Evolutionary conservation across 129 eudicot species (phyloP).

Genomic region (Lactuca sativa): DNA sequence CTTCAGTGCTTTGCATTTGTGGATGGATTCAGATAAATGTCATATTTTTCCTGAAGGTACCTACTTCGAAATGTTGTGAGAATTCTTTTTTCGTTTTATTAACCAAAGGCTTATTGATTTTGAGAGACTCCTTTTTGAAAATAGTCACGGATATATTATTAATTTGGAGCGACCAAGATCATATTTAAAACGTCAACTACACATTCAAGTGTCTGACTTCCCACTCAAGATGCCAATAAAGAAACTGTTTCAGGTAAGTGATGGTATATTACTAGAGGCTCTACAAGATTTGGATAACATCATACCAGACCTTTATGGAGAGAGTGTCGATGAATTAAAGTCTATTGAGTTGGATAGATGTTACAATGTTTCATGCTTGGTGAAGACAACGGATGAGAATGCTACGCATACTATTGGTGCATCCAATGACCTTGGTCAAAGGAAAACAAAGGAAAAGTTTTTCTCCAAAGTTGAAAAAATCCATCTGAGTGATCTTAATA

Average conservation of each 20-base stretch:
- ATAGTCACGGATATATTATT: too few relatives aligned
- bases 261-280: fast-evolving
- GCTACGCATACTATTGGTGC: too few relatives aligned
- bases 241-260: background rate
- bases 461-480: conserved; percentile 8
- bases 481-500: fast-evolving
- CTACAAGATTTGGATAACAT: background rate
- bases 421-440: background rate
- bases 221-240: background rate
- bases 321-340: background rate
- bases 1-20: too few relatives aligned
- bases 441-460: background rate
- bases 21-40: too few relatives aligned
- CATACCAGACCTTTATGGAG: background rate
- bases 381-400: background rate
- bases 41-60: too few relatives aligned
- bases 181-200: too few relatives aligned
- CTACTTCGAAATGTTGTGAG: too few relatives aligned
- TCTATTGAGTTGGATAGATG: background rate
- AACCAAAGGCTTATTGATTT: too few relatives aligned
- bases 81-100: too few relatives aligned
- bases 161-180: too few relatives aligned
- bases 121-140: too few relatives aligned
- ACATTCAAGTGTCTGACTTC: too few relatives aligned
- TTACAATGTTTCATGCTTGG: background rate